Evolutionary conservation across 2,329 filamentous ascomycete species (phyloP), one percentile per base, ranked within the genome.

Genomic region (Grosmannia penicillata): DNA sequence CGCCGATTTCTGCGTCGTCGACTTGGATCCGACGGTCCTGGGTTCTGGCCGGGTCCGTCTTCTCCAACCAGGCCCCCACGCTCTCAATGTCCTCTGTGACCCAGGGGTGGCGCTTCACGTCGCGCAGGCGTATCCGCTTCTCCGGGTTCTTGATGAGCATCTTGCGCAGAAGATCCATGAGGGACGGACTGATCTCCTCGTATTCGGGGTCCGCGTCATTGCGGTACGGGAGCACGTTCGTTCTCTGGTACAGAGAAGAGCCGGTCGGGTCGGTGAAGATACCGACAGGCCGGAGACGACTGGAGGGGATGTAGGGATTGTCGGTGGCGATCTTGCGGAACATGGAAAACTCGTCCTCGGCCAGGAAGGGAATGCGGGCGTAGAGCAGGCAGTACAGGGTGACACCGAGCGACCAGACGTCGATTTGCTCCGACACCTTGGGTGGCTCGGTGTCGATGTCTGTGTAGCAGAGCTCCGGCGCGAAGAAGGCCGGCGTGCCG

Each of bases 401-500:
- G 17, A 98, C 85, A 18, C 91, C 91, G 18, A 98, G 67, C 10
- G 91, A 94, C 91, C 91, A 98, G 14, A 98, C 79, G 53, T 98
- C 91, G 48, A 98, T 94, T 50, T 93, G 84, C 49, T 85, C 84
- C 5, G 86, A 94, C 29, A 98, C 78, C 61, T 70, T 89, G 47
- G 70, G 85, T 51, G 71, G 81, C 52, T 70, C 75, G 49, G 59
- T 68, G 44, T 75, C 78, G 19, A 77, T 59, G 45, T 91, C 86
- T 2, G 84, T 93, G 55, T 87, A 91, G 60, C 91, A 98, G 27
- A 98, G 69, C 56, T 98, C 91, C 4, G 91, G 91, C 2, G 91
- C 91, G 53, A 95, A 98, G 60, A 98, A 98, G 2, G 89, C 91
- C 6, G 91, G 91, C 0, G 91, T 98, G 37, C 91, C 91, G 6